Evolutionary conservation across 768 basidiomycete species (phyloP), one percentile per base, ranked within the genome.

Genomic region (Boletus patriciae): DNA sequence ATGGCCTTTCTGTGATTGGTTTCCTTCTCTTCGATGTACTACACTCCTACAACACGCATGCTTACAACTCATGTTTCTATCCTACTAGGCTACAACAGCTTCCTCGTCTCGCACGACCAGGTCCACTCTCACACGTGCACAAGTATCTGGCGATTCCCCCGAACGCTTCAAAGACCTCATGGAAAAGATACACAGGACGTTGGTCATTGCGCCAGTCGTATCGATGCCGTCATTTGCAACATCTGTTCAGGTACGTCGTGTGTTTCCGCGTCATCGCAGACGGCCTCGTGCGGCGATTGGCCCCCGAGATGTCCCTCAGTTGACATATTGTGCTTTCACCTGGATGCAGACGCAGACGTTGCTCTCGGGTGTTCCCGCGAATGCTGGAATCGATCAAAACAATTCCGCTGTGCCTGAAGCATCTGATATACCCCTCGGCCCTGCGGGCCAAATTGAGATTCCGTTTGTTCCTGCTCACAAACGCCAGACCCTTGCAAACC

Each of bases 381-480:
- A 59, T 19, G 36, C 50, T 19, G 55, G 50, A 31, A 42, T 57
- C 7, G 46, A 46, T 18, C 49, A 45, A 48, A 15, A 8, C 9
- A 40, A 47, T 18, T 13, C 51, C 8, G 33, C 37, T 31, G 29
- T 33, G 11, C 33, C 47, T n/a, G 49, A 46, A 21, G 27, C 23
- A 50, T 38, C 65, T 52, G 55, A 50, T 52, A 64, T 66, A 49
- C 69, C 62, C 40, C 54, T 68, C 6, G 67, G 71, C 23, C 60
- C 64, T 12, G 76, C 74, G 23, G 80, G 78, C 70, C 80, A 84
- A 51, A 79, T 83, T 36, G 91, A 92, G 70, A 82, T 94, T 8
- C 85, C 92, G 1, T 95, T 86, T 60, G 78, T 95, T 10, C 92
- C 92, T 46, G 79, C 83, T 1, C 71, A 82, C 1, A 79, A 85